Percentiles rank a stretch among this genome's conserved stretches.
Evolutionary conservation across 192 early-diverging fungal genomes (phyloP).

Genomic region (Thamnidium elegans): DNA sequence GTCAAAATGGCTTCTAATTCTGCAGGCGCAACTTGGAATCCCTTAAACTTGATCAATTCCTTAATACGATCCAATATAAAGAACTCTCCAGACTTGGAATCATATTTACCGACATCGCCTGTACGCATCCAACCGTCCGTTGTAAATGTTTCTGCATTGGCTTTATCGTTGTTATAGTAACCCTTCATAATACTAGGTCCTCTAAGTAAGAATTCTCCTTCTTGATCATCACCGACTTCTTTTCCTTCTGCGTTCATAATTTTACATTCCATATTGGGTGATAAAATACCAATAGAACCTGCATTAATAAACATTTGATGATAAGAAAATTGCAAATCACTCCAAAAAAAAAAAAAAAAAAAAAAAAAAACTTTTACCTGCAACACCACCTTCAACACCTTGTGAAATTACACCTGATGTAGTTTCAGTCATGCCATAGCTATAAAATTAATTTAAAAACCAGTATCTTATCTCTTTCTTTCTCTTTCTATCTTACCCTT

Average conservation of each 20-base stretch:
- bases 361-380: no score
- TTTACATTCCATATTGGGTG: constrained; percentile 43
- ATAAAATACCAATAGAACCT: constrained; percentile 47
- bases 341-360: no score
- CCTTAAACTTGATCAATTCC: constrained; percentile 81
- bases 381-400: not conserved
- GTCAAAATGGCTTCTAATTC: constrained; percentile 67
- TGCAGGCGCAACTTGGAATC: constrained; percentile 71
- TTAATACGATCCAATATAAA: constrained; percentile 73
- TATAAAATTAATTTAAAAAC: constrained; percentile 18
- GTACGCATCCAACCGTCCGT: constrained; percentile 49
- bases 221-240: constrained; percentile 45
- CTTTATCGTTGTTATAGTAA: constrained; percentile 47
- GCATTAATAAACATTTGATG: not conserved
- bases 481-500: constrained; percentile 27
- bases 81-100: constrained; percentile 52
- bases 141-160: constrained; percentile 41
- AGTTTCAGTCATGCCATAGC: constrained; percentile 67
- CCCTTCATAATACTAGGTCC: constrained; percentile 53
- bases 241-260: constrained; percentile 49
- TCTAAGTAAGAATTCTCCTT: constrained; percentile 45
- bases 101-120: constrained; percentile 58
- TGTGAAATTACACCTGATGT: constrained; percentile 32
- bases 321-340: not conserved
- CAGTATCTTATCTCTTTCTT: not conserved